Evolutionary conservation across 192 early-diverging fungal species (phyloP).

Genomic region (Backusella morwellensis): DNA sequence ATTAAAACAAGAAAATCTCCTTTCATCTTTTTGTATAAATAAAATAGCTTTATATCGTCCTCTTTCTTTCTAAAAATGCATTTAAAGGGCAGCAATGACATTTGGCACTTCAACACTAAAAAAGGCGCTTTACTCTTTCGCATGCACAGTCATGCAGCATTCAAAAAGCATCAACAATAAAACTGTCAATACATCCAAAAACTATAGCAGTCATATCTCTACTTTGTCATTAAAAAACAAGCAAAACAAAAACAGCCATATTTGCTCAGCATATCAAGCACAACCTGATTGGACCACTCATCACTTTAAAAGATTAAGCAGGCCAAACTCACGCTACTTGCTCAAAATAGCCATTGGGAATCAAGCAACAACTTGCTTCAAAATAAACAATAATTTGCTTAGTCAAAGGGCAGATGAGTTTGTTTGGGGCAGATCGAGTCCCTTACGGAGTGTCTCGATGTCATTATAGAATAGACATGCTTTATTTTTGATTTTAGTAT

Average conservation of each 20-base stretch:
- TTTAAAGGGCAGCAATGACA: not conserved
- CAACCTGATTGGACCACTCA: not conserved
- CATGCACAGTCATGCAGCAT: not conserved
- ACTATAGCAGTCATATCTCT: too few species aligned
- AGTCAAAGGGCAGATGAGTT: not conserved
- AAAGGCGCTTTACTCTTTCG: not conserved
- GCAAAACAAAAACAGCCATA: not conserved
- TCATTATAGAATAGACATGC: not conserved
- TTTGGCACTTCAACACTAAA: not conserved
- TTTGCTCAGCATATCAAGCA: not conserved
- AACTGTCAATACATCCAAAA: not conserved
- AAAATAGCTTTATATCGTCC: not conserved
- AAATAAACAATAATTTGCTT: not conserved
- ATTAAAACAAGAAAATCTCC: not conserved
- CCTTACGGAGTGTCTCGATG: not conserved
- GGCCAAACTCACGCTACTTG: not conserved
- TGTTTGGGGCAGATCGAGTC: conserved; percentile 2
- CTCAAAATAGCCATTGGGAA: not conserved
- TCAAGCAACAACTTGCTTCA: not conserved
- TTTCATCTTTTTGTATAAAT: not conserved
- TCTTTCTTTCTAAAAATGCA: not conserved
- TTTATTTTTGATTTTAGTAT: not conserved
- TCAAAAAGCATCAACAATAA: not conserved
- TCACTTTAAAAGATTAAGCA: not conserved
- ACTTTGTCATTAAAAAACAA: not conserved